Conservation (phyloP, 116 monocot species). For the Iris pallida region DNA sequence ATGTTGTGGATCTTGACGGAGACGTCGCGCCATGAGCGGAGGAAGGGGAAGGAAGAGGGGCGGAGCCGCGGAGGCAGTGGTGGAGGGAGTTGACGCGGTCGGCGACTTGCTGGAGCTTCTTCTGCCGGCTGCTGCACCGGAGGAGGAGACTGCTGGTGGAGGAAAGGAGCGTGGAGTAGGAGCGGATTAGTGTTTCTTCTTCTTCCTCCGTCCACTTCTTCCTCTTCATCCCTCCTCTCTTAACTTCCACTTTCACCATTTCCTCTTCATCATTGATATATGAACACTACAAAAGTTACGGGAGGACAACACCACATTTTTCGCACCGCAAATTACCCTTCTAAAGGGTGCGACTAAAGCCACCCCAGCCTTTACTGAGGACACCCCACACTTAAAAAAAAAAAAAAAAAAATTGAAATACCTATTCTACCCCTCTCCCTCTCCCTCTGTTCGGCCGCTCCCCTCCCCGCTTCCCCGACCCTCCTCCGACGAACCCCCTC, state of each 20-base stretch:
- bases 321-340: no score
- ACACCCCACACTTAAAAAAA: no score
- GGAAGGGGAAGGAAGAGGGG: conserved; percentile 45
- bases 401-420: no score
- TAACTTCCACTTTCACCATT: background rate
- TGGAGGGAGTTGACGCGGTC: conserved; percentile 48
- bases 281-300: no score
- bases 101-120: conserved; percentile 56
- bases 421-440: no score
- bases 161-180: conserved; percentile 30
- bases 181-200: conserved; percentile 41
- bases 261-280: no score
- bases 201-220: conserved; percentile 70
- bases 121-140: conserved; percentile 36
- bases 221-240: conserved; percentile 29
- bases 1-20: conserved; percentile 77
- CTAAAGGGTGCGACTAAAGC: no score
- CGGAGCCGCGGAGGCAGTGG: conserved; percentile 29
- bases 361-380: no score
- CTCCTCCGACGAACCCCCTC: no score
- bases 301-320: no score
- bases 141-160: conserved; percentile 13
- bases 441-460: no score
- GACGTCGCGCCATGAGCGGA: conserved; percentile 69
- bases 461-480: no score